These are phyloP conservation scores for Globisporangium apiculatum DNA, from an alignment of 352 stramenopile species.

Conservation along the genomic window DNA sequence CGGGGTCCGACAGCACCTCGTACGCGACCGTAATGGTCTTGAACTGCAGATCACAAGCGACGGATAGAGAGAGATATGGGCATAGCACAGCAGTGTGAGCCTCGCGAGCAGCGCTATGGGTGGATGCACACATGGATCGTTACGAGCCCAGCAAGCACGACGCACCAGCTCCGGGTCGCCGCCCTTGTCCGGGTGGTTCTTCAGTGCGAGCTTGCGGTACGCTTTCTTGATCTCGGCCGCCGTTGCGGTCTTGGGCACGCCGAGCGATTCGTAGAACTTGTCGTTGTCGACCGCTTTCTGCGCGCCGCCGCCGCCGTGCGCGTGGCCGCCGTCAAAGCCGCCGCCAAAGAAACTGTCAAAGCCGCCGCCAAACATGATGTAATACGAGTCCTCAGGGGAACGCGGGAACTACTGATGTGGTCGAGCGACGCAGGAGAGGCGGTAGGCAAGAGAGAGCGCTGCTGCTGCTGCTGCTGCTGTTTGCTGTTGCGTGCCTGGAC, in stretches of 20 bases:
- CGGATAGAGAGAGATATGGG: slow-evolving; percentile 5
- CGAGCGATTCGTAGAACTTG: slow-evolving; percentile 86
- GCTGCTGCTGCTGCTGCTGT: slow-evolving; percentile 3
- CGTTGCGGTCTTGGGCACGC: slow-evolving; percentile 78
- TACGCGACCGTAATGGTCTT: slow-evolving; percentile 94
- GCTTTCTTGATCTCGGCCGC: slow-evolving; percentile 87
- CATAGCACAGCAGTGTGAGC: slow-evolving; percentile 3
- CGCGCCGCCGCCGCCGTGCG: slow-evolving; percentile 21
- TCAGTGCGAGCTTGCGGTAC: slow-evolving; percentile 86
- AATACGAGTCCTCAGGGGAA: slow-evolving; percentile 1
- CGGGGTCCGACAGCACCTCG: slow-evolving; percentile 94
- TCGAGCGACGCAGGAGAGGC: background rate
- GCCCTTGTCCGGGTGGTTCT: slow-evolving; percentile 98
- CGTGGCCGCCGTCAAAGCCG: slow-evolving; percentile 53
- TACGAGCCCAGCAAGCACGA: background rate
- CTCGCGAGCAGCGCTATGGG: background rate
- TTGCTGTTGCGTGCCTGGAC: background rate
- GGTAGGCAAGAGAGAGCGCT: background rate
- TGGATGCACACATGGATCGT: background rate
- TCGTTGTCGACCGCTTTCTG: slow-evolving; percentile 79
- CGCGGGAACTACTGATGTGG: background rate
- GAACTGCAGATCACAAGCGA: slow-evolving; percentile 35
- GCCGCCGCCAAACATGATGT: slow-evolving; percentile 71
- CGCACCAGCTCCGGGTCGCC: slow-evolving; percentile 92
- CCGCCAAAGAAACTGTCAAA: slow-evolving; percentile 86